Conservation (phyloP, 2,329 filamentous ascomycete species). For the Xylariaceae sp. region DNA sequence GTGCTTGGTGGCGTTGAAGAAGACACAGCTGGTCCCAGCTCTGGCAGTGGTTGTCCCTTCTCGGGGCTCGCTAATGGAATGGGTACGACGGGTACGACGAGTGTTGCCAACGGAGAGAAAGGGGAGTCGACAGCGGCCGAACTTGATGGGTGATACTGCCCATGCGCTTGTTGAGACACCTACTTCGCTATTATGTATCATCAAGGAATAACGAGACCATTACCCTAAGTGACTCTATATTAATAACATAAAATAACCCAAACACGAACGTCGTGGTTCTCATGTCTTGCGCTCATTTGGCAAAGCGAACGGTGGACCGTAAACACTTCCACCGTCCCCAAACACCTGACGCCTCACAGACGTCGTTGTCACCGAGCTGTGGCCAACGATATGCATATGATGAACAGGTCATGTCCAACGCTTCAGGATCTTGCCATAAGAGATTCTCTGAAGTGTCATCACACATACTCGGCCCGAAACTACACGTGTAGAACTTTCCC, state of each 20-base stretch:
- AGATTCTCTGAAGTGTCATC: slow-evolving; percentile 3
- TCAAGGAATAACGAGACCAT: not conserved
- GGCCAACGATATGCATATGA: not conserved
- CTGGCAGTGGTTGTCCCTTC: slow-evolving; percentile 23
- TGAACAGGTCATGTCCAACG: not conserved
- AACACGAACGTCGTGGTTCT: not conserved
- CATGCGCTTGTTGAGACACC: not conserved
- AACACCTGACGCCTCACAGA: too few species aligned
- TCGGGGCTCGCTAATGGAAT: slow-evolving; percentile 19
- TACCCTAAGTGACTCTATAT: not conserved
- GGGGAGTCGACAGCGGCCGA: not conserved
- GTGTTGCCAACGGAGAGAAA: too few species aligned
- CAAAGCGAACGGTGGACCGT: too few species aligned
- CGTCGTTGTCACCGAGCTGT: too few species aligned
- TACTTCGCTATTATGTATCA: not conserved
- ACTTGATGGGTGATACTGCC: not conserved
- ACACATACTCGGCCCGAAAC: slow-evolving; percentile 5
- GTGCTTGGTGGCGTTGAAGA: slow-evolving; percentile 45
- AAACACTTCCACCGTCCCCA: too few species aligned
- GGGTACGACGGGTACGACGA: too few species aligned
- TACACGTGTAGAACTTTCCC: not conserved
- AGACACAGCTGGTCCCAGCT: slow-evolving; percentile 28
- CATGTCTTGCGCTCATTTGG: not conserved
- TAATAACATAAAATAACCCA: not conserved
- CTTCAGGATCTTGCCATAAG: not conserved